These are phyloP conservation scores for Parsonsia alboflavescens DNA, from an alignment of 257 asterid species.

Conservation along the genomic window DNA sequence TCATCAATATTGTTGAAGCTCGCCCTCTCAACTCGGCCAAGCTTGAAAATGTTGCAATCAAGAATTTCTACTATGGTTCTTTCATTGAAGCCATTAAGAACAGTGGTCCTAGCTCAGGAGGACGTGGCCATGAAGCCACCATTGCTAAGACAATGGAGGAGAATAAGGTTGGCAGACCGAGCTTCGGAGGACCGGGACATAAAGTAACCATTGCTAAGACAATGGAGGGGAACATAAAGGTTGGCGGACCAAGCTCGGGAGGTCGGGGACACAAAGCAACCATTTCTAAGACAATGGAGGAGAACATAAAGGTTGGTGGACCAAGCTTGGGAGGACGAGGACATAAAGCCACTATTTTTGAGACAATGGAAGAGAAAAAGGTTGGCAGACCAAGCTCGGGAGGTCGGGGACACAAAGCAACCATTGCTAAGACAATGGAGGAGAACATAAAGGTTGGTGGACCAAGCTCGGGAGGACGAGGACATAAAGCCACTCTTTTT, in stretches of 20 bases:
- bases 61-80: background rate
- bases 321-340: slow-evolving; percentile 17
- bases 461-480: slow-evolving; percentile 16
- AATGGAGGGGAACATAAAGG: background rate
- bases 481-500: background rate
- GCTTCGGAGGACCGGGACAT: slow-evolving; percentile 16
- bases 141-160: background rate
- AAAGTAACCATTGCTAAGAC: background rate
- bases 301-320: background rate
- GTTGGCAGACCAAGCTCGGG: slow-evolving; percentile 12
- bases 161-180: slow-evolving; percentile 9
- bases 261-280: slow-evolving; percentile 5
- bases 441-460: background rate
- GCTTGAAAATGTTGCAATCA: background rate
- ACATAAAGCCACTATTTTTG: background rate
- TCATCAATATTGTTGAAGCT: background rate
- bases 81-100: slow-evolving; percentile 6
- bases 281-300: background rate
- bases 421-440: background rate
- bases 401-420: slow-evolving; percentile 1
- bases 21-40: background rate
- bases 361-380: background rate
- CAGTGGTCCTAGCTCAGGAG: slow-evolving; percentile 17
- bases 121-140: slow-evolving; percentile 2
- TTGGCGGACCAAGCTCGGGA: slow-evolving; percentile 13